phyloP scores from a whole-genome alignment of 768 basidiomycete species.

The Podaxis sp. region DNA sequence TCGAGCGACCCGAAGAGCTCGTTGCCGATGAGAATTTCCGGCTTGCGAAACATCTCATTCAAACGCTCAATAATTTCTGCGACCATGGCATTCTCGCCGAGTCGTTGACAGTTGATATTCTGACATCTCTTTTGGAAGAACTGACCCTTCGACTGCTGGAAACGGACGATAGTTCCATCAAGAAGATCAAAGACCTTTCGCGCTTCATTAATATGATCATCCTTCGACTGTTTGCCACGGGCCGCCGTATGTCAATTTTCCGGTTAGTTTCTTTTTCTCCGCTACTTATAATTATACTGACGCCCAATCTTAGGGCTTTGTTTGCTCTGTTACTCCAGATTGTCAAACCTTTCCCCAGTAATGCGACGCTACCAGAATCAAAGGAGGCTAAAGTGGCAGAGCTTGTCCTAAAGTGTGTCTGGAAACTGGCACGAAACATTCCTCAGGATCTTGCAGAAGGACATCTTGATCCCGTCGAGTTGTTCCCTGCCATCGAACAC shows the following conservation, averaged over 20 bases:
- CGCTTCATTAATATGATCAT: conserved; percentile 99
- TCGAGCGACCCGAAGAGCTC: conserved; percentile 78
- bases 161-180: conserved; percentile 84
- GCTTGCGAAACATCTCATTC: conserved; percentile 95
- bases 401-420: conserved; percentile 92
- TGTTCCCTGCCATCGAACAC: conserved; percentile 91
- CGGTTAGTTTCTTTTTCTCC: conserved; percentile 49
- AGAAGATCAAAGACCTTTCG: conserved; percentile 89
- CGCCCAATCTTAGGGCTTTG: conserved; percentile 51
- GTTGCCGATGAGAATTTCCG: conserved; percentile 81
- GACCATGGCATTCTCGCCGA: conserved; percentile 88
- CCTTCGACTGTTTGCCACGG: conserved; percentile 88
- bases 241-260: conserved; percentile 87
- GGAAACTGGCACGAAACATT: conserved; percentile 95
- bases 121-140: conserved; percentile 89
- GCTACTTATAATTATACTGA: conserved; percentile 9
- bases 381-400: conserved; percentile 89
- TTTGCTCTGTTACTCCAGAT: conserved; percentile 83
- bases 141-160: conserved; percentile 88
- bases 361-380: conserved; percentile 69
- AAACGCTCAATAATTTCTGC: conserved; percentile 93
- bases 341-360: conserved; percentile 79
- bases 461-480: conserved; percentile 79
- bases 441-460: conserved; percentile 85
- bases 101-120: conserved; percentile 79